Evolutionary conservation across 108 stramenopile species (phyloP).

Genomic region (Aurantiochytrium sp.): DNA sequence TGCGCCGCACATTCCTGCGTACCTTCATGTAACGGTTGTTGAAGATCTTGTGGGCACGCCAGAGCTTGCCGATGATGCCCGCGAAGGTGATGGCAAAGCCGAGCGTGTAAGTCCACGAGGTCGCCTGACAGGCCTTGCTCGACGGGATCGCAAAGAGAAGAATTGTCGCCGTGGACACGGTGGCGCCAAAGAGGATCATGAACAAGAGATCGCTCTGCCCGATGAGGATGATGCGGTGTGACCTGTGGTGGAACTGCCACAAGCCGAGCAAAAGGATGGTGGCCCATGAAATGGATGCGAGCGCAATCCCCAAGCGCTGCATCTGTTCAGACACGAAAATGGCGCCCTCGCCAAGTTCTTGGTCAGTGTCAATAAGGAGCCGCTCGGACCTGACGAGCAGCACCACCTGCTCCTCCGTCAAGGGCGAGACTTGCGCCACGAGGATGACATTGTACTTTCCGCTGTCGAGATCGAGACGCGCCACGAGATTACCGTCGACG

Average conservation of each 20-base stretch:
- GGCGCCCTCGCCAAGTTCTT: neutral
- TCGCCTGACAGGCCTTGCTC: neutral
- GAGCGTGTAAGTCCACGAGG: neutral
- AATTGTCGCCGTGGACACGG: neutral
- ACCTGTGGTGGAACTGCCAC: neutral
- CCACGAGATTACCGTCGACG: neutral
- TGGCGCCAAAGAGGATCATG: neutral
- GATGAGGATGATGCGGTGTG: neutral
- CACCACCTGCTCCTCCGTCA: neutral
- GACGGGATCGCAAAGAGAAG: neutral
- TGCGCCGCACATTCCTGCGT: neutral
- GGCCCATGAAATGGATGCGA: neutral
- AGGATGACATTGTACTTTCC: neutral
- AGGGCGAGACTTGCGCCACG: neutral
- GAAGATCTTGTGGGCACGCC: slow-evolving; percentile 10
- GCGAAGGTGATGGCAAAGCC: slow-evolving; percentile 24
- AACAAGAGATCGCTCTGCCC: neutral
- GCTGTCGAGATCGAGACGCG: neutral
- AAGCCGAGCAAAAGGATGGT: neutral
- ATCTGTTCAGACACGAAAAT: neutral
- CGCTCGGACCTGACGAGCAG: neutral
- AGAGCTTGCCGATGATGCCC: neutral
- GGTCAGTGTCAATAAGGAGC: neutral
- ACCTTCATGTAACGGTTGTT: slow-evolving; percentile 1
- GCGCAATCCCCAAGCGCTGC: neutral